Evolutionary conservation across 2,329 filamentous ascomycete genomes (phyloP).

Genomic region (Berkeleyomyces rouxiae): DNA sequence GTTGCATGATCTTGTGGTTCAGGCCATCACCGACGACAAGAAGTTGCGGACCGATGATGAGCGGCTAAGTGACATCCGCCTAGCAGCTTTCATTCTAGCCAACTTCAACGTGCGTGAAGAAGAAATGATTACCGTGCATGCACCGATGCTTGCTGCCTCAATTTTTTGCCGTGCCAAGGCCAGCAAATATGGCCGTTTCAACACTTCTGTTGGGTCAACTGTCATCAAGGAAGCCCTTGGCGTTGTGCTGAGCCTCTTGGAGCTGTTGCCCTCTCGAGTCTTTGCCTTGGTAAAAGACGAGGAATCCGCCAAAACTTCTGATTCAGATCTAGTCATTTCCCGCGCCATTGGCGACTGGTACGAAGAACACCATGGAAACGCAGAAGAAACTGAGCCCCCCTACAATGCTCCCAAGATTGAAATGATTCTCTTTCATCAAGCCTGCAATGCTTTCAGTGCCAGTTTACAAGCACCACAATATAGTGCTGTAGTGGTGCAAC

Average conservation of each 20-base stretch:
- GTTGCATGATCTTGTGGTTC: constrained; percentile 49
- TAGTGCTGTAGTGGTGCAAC: constrained; percentile 35
- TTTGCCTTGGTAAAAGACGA: constrained; percentile 27
- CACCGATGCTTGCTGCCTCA: constrained; percentile 58
- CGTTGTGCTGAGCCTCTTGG: constrained; percentile 41
- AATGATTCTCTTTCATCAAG: constrained; percentile 42
- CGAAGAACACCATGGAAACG: constrained; percentile 49
- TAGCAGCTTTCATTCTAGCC: constrained; percentile 65
- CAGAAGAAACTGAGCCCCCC: constrained; percentile 44
- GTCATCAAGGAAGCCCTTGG: constrained; percentile 23
- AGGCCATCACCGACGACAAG: constrained; percentile 27
- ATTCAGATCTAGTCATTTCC: constrained; percentile 29
- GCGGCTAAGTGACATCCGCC: constrained; percentile 45
- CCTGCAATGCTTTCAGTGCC: constrained; percentile 33
- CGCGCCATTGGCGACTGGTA: constrained; percentile 51
- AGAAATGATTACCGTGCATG: constrained; percentile 81
- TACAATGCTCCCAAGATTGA: constrained; percentile 36
- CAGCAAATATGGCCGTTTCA: constrained; percentile 4
- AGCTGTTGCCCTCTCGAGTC: constrained; percentile 46
- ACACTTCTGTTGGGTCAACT: constrained; percentile 39
- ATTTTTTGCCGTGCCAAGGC: constrained; percentile 23
- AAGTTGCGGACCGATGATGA: constrained; percentile 21
- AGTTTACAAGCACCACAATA: constrained; percentile 27
- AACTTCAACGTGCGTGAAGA: constrained; percentile 93
- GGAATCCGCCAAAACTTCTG: constrained; percentile 9